Evolutionary conservation across 306 rosid genomes (phyloP), one percentile per base, ranked within the genome.

Genomic region (Inga leiocalycina): DNA sequence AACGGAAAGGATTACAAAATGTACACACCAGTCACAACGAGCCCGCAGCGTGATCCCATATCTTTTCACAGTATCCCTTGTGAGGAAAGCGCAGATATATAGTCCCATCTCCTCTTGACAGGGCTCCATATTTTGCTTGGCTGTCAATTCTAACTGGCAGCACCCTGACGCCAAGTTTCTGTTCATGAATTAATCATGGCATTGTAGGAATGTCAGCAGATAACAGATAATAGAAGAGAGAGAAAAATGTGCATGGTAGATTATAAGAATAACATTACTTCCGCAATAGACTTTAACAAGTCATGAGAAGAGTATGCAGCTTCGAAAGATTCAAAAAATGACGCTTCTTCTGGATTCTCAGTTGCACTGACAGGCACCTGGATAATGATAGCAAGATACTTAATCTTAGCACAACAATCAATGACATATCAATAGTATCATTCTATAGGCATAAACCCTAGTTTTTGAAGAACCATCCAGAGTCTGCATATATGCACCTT

Each of bases 261-360:
- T 35, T 19, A 59, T 37, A 54, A 54, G 80, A 75, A 71, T 56
- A 75, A 83, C 49, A 80, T 45, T 84, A 95, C 99, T 84, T 91
- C 88, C 24, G 94, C 92, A 82, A 93, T 93, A 84, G 90, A 88
- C 88, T 96, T 90, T 66, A 98, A 90, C 71, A 96, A 84, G 82
- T 87, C 97, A 78, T 96, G 98, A 62, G 70, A 49, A 80, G 97
- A 89, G 90, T 96, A 98, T 30, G 98, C 97, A 46, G 98, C 97
- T 92, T 96, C 99, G 77, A 85, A 93, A 74, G 99, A 96, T 82
- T 96, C 98, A 81, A 93, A 96, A 52, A 96, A 82, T 24, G 99
- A 93, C 24, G 98, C 99, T 81, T 93, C 96, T 88, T 91, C 96
- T 22, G 98, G 88, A 89, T 93, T 92, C 82, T 90, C 93, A 52